Evolutionary conservation across 495 filamentous ascomycete genomes (phyloP), one percentile per base, ranked within the genome.

Genomic region (Penicillium pulvis): DNA sequence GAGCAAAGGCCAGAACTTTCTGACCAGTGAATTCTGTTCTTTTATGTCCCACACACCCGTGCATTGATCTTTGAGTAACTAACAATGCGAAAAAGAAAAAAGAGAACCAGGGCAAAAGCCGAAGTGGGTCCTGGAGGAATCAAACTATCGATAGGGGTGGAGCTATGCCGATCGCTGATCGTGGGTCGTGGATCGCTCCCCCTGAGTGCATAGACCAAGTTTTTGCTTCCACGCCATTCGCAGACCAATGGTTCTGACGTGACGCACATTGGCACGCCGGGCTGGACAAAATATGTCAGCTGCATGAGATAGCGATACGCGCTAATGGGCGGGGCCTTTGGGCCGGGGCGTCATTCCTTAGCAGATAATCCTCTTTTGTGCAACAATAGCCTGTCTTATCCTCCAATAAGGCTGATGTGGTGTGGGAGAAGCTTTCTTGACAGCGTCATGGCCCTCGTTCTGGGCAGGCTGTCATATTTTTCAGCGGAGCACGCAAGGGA

Each of bases 211-310:
- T 36, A 28, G 28, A 28, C 28, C 28, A 28, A 28, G 6, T 28
- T 28, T 28, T 4, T 28, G 1, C 28, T 28, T 3, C 28, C 28
- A 28, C 28, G 28, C 28, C 28, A 28, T 28, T 14, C n/a, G 41
- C 17, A 17, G 39, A 41, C 39, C 39, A 41, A 41, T 41, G 14
- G 9, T 12, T 31, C 30, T 51, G 24, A 30, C 16, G 52, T 47
- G 52, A 56, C 39, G 42, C 42, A 5, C 46, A 59, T 55, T 53
- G 56, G 47, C 35, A 63, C 59, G 56, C 33, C 55, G 46, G 30
- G 48, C 48, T 51, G 48, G 28, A 12, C 19, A 9, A 47, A 28
- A 11, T 24, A 16, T 23, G 19, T 16, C 16, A 10, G 10, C 50
- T 36, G 46, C 49, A 48, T 30, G 4, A 2, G 10, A 33, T 23